phyloP scores from a whole-genome alignment of 495 filamentous ascomycete genomes.

The Penicillium cataractarum region DNA sequence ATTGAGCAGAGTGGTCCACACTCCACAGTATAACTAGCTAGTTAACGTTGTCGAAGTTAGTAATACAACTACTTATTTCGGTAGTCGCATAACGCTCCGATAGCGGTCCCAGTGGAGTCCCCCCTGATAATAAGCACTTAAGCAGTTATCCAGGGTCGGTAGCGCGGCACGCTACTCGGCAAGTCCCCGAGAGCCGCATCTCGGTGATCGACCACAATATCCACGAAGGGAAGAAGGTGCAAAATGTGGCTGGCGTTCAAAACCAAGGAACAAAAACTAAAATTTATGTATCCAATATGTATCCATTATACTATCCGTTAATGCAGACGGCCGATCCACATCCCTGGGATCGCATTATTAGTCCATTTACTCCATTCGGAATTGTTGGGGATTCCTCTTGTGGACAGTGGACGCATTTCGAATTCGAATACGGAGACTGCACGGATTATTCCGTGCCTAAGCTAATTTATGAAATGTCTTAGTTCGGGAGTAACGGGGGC shows the following conservation, averaged over 20 bases:
- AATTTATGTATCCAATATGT: too few relatives aligned
- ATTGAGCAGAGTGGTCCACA: too few relatives aligned
- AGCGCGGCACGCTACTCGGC: background rate
- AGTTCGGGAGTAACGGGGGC: background rate
- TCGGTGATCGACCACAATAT: background rate
- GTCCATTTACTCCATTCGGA: background rate
- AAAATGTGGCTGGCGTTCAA: background rate
- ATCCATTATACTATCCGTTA: too few relatives aligned
- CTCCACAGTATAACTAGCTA: too few relatives aligned
- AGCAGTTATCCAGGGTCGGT: background rate
- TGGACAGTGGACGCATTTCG: background rate
- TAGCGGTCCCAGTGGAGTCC: background rate
- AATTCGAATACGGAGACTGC: background rate
- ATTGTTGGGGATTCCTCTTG: background rate
- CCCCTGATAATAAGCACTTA: too few relatives aligned
- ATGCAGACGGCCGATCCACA: background rate
- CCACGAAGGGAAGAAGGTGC: background rate
- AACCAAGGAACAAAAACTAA: background rate
- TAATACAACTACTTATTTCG: background rate
- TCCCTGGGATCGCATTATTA: background rate
- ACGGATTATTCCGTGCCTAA: background rate
- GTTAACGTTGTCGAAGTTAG: too few relatives aligned
- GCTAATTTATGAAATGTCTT: background rate
- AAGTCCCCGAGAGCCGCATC: background rate
- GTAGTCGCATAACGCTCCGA: background rate